These are phyloP conservation scores for Parietichytrium sp. DNA, from an alignment of 108 stramenopile species.

Conservation along the genomic window DNA sequence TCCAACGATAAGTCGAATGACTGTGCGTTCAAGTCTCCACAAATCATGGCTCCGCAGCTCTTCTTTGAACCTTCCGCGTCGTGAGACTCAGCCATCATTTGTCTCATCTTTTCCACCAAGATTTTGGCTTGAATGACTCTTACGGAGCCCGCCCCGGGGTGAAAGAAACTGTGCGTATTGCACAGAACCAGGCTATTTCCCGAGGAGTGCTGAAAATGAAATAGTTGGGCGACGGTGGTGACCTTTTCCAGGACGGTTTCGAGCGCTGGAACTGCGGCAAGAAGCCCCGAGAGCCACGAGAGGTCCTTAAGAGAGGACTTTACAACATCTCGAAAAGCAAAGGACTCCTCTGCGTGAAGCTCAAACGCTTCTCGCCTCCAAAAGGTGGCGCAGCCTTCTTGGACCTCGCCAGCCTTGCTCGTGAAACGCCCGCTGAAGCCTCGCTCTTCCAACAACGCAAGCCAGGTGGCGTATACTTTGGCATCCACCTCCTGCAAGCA, in stretches of 20 bases:
- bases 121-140: neutral
- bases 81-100: neutral
- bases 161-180: slow-evolving; percentile 34
- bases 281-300: neutral
- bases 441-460: neutral
- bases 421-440: neutral
- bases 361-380: neutral
- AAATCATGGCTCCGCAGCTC: neutral
- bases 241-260: neutral
- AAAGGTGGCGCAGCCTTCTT: neutral
- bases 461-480: neutral
- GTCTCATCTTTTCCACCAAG: neutral
- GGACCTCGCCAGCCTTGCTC: neutral
- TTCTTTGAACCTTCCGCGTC: too few species aligned
- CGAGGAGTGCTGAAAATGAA: neutral
- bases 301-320: neutral
- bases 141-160: neutral
- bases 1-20: neutral
- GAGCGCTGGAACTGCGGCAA: neutral
- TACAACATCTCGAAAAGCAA: neutral
- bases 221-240: slow-evolving; percentile 14
- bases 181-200: neutral
- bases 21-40: slow-evolving; percentile 38
- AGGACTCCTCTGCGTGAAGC: neutral
- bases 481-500: slow-evolving; percentile 34